A percentile compares a stretch with the other conserved stretches of the same genome.
phyloP scores from a whole-genome alignment of 306 rosid genomes.

The Clitoria ternatea region DNA sequence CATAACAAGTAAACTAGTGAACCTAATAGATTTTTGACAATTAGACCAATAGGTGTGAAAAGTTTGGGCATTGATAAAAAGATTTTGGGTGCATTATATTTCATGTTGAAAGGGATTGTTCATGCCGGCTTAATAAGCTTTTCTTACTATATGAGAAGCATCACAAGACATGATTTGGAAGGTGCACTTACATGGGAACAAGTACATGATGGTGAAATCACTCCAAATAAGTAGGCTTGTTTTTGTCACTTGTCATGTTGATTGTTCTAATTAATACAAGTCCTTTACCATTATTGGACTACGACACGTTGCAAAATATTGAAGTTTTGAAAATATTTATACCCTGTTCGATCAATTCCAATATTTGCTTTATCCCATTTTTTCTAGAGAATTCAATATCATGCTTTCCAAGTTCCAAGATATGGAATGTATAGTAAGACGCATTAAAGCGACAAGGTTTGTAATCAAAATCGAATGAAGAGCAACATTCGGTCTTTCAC shows the following conservation, averaged over 20 bases:
- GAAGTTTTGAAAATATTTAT: not conserved
- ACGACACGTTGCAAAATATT: not conserved
- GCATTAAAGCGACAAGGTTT: not conserved
- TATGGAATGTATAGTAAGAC: not conserved
- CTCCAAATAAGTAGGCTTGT: not conserved
- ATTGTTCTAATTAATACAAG: not conserved
- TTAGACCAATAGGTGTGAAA: not conserved
- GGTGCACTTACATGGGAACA: not conserved
- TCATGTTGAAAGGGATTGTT: constrained; percentile 31
- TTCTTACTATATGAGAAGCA: constrained; percentile 18
- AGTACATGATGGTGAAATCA: not conserved
- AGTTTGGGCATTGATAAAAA: not conserved
- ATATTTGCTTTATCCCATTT: not conserved
- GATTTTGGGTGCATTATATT: not conserved
- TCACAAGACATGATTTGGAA: constrained; percentile 23
- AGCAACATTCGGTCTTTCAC: not conserved
- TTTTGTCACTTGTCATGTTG: not conserved
- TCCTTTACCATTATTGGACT: not conserved
- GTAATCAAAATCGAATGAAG: not conserved
- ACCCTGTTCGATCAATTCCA: not conserved
- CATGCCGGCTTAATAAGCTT: constrained; percentile 19
- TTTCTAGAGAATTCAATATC: not conserved
- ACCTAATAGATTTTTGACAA: not conserved
- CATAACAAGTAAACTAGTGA: not conserved
- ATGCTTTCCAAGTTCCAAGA: constrained; percentile 13